Evolutionary conservation across 1,139 yeast genomes (phyloP), one percentile per base, ranked within the genome.

Genomic region (Geotrichum phurueaensis): DNA sequence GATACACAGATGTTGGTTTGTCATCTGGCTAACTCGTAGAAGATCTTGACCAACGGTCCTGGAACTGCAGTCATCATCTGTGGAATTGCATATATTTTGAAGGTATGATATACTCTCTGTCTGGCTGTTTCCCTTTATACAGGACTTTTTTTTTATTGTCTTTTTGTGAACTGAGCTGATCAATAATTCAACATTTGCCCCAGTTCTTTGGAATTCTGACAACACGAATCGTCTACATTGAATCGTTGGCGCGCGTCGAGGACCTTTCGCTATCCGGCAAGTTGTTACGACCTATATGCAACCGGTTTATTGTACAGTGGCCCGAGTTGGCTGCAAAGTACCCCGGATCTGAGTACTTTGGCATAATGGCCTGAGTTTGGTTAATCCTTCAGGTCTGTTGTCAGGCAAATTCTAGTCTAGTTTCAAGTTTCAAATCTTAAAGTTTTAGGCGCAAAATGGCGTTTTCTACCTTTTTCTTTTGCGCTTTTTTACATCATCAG

Each of bases 271-370:
- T 91, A 47, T 85, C 94, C 27, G 99, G 98, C 0, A 72, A 75
- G 57, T 73, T 92, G 33, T 72, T 91, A 10, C 76, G 87, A 60
- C 91, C 91, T 2, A 76, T 92, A 1, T 78, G 86, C 1, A 89
- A 91, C 69, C 76, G 94, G 33, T 87, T 94, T 64, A 70, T 94
- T 0, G 98, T 94, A 7, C 99, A 94, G 71, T 94, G 99, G 99
- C 84, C 83, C n/a, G 78, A 79, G 53, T 76, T 94, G 59, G 79
- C 80, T 22, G 66, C 70, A 29, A 71, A 73, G 59, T 84, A 85
- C 68, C 83, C 82, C 45, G 74, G 89, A 60, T 83, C 91, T 0
- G 96, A 89, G 69, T 90, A 83, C 71, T 80, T 83, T 69, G 98
- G 97, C 0, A 81, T 89, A 9, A 76, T 92, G 57, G 88, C 89